Conservation (phyloP, 1,139 yeast genomes). For the Scheffersomyces stambukii region DNA sequence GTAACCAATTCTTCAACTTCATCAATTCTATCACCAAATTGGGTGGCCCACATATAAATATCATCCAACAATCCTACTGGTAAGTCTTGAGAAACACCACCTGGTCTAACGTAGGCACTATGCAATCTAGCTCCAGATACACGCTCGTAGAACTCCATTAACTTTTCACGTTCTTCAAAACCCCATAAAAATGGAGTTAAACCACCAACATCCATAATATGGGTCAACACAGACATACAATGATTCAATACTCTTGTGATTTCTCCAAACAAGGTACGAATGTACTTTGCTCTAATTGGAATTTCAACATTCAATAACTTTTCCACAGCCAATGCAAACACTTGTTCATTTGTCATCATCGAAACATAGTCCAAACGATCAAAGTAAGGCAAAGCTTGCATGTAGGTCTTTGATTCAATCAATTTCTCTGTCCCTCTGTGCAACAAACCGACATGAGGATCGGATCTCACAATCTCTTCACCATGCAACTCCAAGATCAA, state of each 20-base stretch:
- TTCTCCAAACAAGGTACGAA: conserved; percentile 83
- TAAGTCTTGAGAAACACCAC: conserved; percentile 86
- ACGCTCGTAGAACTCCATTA: conserved; percentile 91
- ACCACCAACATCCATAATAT: conserved; percentile 95
- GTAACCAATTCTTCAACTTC: conserved; percentile 88
- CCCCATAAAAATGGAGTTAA: conserved; percentile 94
- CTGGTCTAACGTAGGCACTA: conserved; percentile 86
- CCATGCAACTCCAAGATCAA: conserved; percentile 83
- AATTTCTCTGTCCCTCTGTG: conserved; percentile 89
- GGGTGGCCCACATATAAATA: conserved; percentile 95
- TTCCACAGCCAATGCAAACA: conserved; percentile 80
- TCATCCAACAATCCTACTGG: conserved; percentile 86
- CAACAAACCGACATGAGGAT: conserved; percentile 83
- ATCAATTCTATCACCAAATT: conserved; percentile 89
- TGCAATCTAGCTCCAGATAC: conserved; percentile 90
- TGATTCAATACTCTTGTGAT: conserved; percentile 83
- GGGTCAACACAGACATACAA: conserved; percentile 82
- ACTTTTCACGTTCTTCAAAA: conserved; percentile 87
- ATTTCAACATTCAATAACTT: conserved; percentile 81
- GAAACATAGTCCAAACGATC: conserved; percentile 87
- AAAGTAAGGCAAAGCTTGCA: conserved; percentile 85
- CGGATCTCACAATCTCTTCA: conserved; percentile 82
- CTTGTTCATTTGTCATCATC: conserved; percentile 92
- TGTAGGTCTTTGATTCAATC: conserved; percentile 78
- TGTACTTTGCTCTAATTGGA: conserved; percentile 80